Base-by-base conservation (phyloP, 1,284 basidiomycete genomes). In the Flammula alnicola region DNA sequence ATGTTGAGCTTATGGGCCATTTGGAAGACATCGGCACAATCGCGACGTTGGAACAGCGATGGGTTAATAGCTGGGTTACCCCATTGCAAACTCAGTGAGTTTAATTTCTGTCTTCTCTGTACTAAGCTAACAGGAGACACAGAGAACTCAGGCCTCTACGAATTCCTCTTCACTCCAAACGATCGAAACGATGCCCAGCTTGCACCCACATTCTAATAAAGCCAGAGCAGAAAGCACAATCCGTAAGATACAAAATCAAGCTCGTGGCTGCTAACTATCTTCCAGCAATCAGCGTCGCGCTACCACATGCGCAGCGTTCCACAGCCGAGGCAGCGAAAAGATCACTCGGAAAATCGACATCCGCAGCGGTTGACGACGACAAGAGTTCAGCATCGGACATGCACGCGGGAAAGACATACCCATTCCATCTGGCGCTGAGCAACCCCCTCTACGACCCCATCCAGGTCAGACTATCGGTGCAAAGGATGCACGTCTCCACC, bases 171-270 rank as follows among this genome's bases (percentile, higher is more conserved):
- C 89, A 91, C 55, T 91, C 94, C 0, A 98, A 98, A 70, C 83
- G 91, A 42, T 94, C 94, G 2, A 98, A 98, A 71, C 90, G 97
- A 5, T 99, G 97, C 73, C 88, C 93, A 4, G 81, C 80, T 2
- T 99, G 97, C 67, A 86, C 91, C 11, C 96, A 98, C 70, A 96
- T 98, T 59, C 82, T 99, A 52, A 96, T 98, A 71, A 97, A 98
- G 64, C 97, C 97, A 1, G 97, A 99, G 67, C 91, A 95, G 62
- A 99, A 98, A 68, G 88, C 95, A 0, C 90, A 93, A 60, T 93
- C 91, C 5, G 88, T 92, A 26, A 83, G 92, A 5, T 98, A 90
- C 81, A 98, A 98, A 73, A 98, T 99, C 73, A 98, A 97, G 68
- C 86, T 98, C 38, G 91, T 96, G 38, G 97, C 96, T 0, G 82